Evolutionary conservation across 306 rosid genomes (phyloP).

Genomic region (Pyrus bretschneideri): DNA sequence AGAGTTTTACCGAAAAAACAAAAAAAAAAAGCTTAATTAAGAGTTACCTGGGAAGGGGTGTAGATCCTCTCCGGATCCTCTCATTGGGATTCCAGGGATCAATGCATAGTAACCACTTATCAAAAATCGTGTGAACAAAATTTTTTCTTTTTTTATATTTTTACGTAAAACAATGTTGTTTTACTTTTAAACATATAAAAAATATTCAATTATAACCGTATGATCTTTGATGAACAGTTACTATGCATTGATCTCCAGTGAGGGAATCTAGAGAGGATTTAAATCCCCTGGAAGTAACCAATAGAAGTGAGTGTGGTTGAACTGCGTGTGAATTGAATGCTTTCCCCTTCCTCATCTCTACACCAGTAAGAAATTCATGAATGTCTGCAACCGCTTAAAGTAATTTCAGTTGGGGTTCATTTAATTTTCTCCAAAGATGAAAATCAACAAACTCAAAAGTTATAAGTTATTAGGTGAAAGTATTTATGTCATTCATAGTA

Average conservation of each 20-base stretch:
- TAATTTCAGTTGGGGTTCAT: neutral
- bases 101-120: no score
- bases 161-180: no score
- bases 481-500: neutral
- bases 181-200: no score
- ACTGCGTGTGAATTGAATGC: conserved; percentile 17
- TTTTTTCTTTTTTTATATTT: no score
- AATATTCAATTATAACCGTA: no score
- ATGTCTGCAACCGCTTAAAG: conserved; percentile 24
- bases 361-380: conserved; percentile 12
- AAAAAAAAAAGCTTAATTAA: neutral
- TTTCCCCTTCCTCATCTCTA: neutral
- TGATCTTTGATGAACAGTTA: no score
- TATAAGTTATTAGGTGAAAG: neutral
- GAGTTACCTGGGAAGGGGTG: neutral
- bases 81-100: rapidly evolving
- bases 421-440: neutral
- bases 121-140: rapidly evolving
- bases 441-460: neutral
- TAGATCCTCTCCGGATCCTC: no score
- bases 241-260: no score
- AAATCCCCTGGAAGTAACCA: neutral
- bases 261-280: no score
- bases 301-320: neutral
- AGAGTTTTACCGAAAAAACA: no score